A percentile compares a stretch with the other conserved stretches of the same genome.
phyloP scores from a whole-genome alignment of 306 rosid genomes.

The Abrus precatorius region DNA sequence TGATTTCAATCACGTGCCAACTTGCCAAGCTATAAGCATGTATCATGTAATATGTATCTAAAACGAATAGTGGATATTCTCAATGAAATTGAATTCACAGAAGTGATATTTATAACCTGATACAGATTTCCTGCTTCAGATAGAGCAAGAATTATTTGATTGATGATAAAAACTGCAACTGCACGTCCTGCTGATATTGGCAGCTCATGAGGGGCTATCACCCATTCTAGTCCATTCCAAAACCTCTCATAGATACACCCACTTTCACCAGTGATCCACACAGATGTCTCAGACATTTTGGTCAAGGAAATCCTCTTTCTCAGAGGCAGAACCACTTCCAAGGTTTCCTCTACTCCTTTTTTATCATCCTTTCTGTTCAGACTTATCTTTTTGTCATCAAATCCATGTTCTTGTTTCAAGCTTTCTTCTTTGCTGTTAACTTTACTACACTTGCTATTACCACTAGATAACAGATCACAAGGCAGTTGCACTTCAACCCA shows the following conservation, averaged over 20 bases:
- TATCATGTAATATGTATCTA: constrained; percentile 4
- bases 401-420: constrained; percentile 45
- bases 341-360: constrained; percentile 37
- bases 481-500: constrained; percentile 91
- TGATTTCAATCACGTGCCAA: constrained; percentile 1
- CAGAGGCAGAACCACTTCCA: constrained; percentile 56
- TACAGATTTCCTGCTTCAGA: constrained; percentile 80
- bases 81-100: constrained; percentile 26
- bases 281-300: constrained; percentile 76
- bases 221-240: constrained; percentile 99
- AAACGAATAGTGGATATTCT: constrained; percentile 31
- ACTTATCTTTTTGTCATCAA: constrained; percentile 45
- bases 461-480: constrained; percentile 71
- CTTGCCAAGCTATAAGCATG: constrained; percentile 5
- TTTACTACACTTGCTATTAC: constrained; percentile 55
- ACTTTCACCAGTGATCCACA: constrained; percentile 91
- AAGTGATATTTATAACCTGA: constrained; percentile 63
- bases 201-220: constrained; percentile 85
- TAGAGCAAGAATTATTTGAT: constrained; percentile 77
- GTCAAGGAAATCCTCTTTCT: constrained; percentile 87
- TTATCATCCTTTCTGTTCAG: constrained; percentile 32
- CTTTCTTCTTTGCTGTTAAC: constrained; percentile 38
- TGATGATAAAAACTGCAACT: constrained; percentile 69
- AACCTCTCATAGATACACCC: constrained; percentile 94
- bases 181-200: constrained; percentile 73